Base-by-base conservation (phyloP, 2,329 filamentous ascomycete species). In the Coniochaeta sp. region DNA sequence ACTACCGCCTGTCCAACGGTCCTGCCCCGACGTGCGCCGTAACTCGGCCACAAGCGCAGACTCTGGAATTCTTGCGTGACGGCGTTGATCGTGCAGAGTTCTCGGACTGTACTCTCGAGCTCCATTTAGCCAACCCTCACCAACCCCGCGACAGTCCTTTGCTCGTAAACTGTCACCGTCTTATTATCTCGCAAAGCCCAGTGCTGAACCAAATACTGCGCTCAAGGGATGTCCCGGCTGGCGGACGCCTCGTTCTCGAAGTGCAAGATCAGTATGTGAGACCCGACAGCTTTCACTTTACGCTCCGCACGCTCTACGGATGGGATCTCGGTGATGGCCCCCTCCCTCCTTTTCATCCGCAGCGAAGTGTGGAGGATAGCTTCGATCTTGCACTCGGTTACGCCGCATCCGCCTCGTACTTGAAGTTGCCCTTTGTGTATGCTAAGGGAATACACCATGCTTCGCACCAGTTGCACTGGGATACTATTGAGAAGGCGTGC, bases 271-370 rank as follows among this genome's bases (percentile, higher is more conserved):
- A 77, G 34, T 85, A 81, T 72, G 69, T 86, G 30, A 77, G 79
- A 26, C 76, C 81, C 3, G 81, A 86, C 65, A 75, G 81, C 1
- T 85, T 86, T 68, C 81, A 79, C 71, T 78, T 78, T 68, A 80
- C 81, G 1, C 72, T 83, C n/a, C 82, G 85, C 66, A 75, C 79
- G 52, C 73, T 87, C 4, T 87, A 87, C 63, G 80, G 83, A 32
- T 75, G 78, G 59, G 79, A 81, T 0, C 73, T 86, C 5, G 66
- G 65, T 5, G 69, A 73, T 2, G 62, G 59, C 14, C 59, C 60
- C n/a, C 65, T 75, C 32, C 68, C 70, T 0, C 61, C 62, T 8
- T 66, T 67, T 17, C 57, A 66, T 4, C 60, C 30, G 3, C 62
- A 65, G 28, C 65, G 63, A 5, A 59, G 62, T 50, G 47, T 55